phyloP scores from a whole-genome alignment of 2,329 filamentous ascomycete genomes.

The Talaromyces piceae region DNA sequence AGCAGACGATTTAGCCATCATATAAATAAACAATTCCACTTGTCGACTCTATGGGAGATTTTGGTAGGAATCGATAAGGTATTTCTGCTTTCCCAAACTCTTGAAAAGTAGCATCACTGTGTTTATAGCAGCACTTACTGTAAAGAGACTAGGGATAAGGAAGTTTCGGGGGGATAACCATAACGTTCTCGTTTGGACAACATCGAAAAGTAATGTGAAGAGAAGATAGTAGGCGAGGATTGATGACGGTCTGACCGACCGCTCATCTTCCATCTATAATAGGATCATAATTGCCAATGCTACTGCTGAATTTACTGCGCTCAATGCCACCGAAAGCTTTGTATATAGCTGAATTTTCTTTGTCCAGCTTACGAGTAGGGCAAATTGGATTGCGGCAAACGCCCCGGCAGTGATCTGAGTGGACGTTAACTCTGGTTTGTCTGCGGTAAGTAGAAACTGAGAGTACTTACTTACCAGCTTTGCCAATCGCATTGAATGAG shows the following conservation, averaged over 20 bases:
- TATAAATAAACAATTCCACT: slow-evolving; percentile 8
- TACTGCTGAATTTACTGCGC: slow-evolving; percentile 4
- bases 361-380: slow-evolving; percentile 10
- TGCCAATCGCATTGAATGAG: not conserved
- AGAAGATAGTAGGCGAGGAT: slow-evolving; percentile 1
- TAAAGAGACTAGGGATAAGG: not conserved
- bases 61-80: not conserved
- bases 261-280: slow-evolving; percentile 8
- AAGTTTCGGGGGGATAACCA: not conserved
- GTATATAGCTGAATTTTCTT: not conserved
- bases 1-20: slow-evolving; percentile 9
- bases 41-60: slow-evolving; percentile 4
- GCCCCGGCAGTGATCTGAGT: not conserved
- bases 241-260: slow-evolving; percentile 5
- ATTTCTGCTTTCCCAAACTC: slow-evolving; percentile 1
- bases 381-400: slow-evolving; percentile 9
- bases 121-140: slow-evolving; percentile 1
- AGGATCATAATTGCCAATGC: slow-evolving; percentile 5
- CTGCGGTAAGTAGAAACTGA: not conserved
- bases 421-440: not conserved
- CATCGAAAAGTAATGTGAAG: slow-evolving; percentile 5
- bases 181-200: slow-evolving; percentile 5
- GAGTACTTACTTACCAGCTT: slow-evolving; percentile 3
- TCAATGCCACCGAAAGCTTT: slow-evolving; percentile 3
- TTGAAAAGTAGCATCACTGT: not conserved